A percentile compares a stretch with the other conserved stretches of the same genome.
phyloP scores from a whole-genome alignment of 768 basidiomycete species.

The Pleurotus citrinopileatus region DNA sequence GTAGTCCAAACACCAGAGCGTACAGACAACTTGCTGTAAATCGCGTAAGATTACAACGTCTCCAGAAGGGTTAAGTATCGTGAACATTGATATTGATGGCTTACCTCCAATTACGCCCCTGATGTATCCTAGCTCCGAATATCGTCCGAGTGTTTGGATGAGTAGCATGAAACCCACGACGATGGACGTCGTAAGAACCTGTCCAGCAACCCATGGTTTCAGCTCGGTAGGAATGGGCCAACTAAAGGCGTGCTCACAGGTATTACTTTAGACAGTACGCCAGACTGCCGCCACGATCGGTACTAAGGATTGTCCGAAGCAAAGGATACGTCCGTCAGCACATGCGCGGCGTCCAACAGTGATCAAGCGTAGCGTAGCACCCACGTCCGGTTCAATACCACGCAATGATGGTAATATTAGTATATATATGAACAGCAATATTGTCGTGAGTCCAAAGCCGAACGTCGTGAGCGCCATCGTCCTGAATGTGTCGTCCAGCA shows the following conservation, averaged over 20 bases:
- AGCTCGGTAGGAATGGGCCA: too few relatives aligned
- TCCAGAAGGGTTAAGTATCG: not conserved
- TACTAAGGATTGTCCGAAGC: constrained; percentile 41
- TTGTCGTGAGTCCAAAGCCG: constrained; percentile 54
- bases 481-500: too few relatives aligned
- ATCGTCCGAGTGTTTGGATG: constrained; percentile 61
- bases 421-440: constrained; percentile 71
- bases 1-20: constrained; percentile 66
- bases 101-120: constrained; percentile 63
- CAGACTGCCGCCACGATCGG: constrained; percentile 70
- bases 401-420: constrained; percentile 63
- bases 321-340: not conserved
- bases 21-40: constrained; percentile 64
- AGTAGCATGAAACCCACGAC: constrained; percentile 68
- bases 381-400: constrained; percentile 67
- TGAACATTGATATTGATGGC: too few relatives aligned
- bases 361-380: constrained; percentile 21
- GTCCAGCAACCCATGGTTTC: not conserved
- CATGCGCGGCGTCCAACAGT: not conserved
- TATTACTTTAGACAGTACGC: constrained; percentile 63
- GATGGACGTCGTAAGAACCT: constrained; percentile 65
- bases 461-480: constrained; percentile 52
- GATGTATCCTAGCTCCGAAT: constrained; percentile 63
- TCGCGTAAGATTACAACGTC: constrained; percentile 1
- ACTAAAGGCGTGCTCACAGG: constrained; percentile 41